Base-by-base conservation (phyloP, 441 rosid species). In the Metrosideros polymorpha region DNA sequence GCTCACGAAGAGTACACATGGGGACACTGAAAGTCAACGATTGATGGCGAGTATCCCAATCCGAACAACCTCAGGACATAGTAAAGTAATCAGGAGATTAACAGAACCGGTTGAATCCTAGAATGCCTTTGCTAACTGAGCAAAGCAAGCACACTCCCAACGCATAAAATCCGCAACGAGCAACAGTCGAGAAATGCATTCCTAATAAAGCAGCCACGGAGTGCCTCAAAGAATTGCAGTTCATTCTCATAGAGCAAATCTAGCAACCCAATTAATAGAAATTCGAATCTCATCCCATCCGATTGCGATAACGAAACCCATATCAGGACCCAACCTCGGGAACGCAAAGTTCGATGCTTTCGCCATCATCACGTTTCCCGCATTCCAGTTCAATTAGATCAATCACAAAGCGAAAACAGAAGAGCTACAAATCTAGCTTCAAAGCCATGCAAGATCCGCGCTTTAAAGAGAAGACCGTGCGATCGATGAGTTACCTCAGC, bases 401-500 rank as follows among this genome's bases (percentile, higher is more conserved):
- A 47, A 53, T 55, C 57, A 12, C n/a, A 32, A 25, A 55, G 63
- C 10, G 61, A 52, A 52, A 10, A 53, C 35, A 53, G 22, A 83
- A 66, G 77, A 35, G 77, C 77, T 5, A 9, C 45, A 35, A 66
- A 2, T 35, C 77, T 9, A 35, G 77, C 45, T 1, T 35, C 77
- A 24, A 18, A 35, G 77, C 5, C 45, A 7, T 4, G 77, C 77
- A 35, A 35, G 77, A 35, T 66, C 77, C 77, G 35, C 7, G 45
- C 45, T 32, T 66, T 9, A 9, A 55, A 24, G 59, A 55, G n/a
- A 25, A 25, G 77, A 50, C 52, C 52, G 18, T 14, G 42, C 47
- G 13, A 79, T 59, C 5, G 43, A 47, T 2, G 30, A 57, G 77
- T 57, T 57, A 97, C 99, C 96, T 96, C 98, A 9, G 94, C 90